These are phyloP conservation scores for Takakia lepidozioides DNA, from an alignment of 225 moss, liverwort and hornwort species.

Conservation along the genomic window DNA sequence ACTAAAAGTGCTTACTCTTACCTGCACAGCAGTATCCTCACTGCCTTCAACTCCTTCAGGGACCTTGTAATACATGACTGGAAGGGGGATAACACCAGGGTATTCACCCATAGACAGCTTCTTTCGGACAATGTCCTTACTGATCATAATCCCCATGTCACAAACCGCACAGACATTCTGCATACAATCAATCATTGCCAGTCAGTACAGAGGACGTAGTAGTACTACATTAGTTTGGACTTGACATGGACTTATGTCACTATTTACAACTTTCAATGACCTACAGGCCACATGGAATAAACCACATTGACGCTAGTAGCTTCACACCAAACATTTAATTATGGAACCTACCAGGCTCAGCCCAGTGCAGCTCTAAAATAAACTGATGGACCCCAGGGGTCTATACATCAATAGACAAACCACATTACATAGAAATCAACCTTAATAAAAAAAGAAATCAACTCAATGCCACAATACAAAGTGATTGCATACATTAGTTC, in stretches of 20 bases:
- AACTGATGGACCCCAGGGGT: too few species aligned
- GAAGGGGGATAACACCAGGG: constrained; percentile 74
- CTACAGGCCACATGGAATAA: too few species aligned
- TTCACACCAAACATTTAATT: background rate
- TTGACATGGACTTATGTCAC: background rate
- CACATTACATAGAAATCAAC: too few species aligned
- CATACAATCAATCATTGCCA: background rate
- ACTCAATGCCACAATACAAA: background rate
- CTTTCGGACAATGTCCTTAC: constrained; percentile 82
- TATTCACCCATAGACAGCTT: constrained; percentile 68
- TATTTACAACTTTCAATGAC: too few species aligned
- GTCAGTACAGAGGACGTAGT: background rate
- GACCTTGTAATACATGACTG: constrained; percentile 56
- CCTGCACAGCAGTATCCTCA: constrained; percentile 20
- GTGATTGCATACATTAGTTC: constrained; percentile 66
- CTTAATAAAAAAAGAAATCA: background rate
- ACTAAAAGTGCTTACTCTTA: too few species aligned
- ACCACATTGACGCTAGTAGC: too few species aligned
- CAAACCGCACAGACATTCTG: constrained; percentile 67
- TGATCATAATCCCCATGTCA: constrained; percentile 78
- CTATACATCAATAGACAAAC: too few species aligned
- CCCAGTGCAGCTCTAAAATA: background rate
- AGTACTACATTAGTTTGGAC: background rate
- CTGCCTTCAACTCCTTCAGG: too few species aligned
- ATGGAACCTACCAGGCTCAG: too few species aligned